Evolutionary conservation across 2,329 filamentous ascomycete genomes (phyloP).

Genomic region (Furcasterigmium furcatum): DNA sequence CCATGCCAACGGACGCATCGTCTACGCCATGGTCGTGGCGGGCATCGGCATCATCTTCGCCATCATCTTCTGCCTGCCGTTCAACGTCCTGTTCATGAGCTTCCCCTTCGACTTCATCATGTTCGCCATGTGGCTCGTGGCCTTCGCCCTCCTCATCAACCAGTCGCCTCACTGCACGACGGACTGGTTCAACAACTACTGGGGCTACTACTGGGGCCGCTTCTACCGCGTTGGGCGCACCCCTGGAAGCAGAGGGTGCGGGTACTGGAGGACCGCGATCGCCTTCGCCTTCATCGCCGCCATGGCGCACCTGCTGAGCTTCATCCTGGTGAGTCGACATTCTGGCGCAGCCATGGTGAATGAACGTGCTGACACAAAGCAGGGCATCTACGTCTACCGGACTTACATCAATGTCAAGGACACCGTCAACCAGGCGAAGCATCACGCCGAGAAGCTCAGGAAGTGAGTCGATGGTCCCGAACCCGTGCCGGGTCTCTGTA

Average conservation of each 20-base stretch:
- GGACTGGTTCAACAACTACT: constrained; percentile 18
- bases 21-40: constrained; percentile 10
- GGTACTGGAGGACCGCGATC: constrained; percentile 16
- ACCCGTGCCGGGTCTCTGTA: too few relatives aligned
- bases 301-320: constrained; percentile 15
- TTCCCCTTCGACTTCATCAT: constrained; percentile 21
- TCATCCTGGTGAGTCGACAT: constrained; percentile 13
- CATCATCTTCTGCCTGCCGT: constrained; percentile 15
- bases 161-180: constrained; percentile 9
- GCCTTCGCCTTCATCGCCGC: constrained; percentile 19
- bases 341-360: too few relatives aligned
- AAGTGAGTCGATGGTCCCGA: not conserved
- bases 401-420: not conserved
- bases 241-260: constrained; percentile 13
- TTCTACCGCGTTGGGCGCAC: constrained; percentile 9
- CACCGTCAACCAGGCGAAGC: not conserved
- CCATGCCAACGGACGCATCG: constrained; percentile 12
- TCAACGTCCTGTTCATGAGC: constrained; percentile 15
- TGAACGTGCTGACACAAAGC: too few relatives aligned
- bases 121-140: constrained; percentile 22
- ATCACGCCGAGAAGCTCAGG: not conserved
- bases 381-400: constrained; percentile 1
- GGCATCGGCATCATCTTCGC: not conserved
- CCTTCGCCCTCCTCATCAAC: constrained; percentile 17
- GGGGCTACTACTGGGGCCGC: constrained; percentile 22